Evolutionary conservation across 805 yeast species (phyloP).

Genomic region (Clavispora vitiphila): DNA sequence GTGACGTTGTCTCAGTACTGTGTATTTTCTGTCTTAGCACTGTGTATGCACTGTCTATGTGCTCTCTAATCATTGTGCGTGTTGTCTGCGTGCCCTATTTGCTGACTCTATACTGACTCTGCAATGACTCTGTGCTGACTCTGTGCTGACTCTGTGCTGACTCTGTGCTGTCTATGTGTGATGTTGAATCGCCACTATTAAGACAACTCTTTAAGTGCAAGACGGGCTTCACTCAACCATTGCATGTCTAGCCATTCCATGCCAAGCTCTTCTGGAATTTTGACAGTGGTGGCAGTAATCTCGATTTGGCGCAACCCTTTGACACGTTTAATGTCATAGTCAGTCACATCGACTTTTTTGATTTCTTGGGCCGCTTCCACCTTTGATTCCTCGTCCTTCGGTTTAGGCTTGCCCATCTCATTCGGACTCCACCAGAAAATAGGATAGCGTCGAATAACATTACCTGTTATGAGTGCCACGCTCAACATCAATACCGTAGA

Average conservation of each 20-base stretch:
- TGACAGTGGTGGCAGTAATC: background rate
- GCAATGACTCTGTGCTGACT: too few relatives aligned
- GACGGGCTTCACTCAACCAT: background rate
- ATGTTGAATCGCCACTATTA: too few relatives aligned
- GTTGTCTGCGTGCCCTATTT: too few relatives aligned
- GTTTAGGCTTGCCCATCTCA: background rate
- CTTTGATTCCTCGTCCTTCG: background rate
- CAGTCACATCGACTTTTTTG: background rate
- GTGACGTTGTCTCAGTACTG: too few relatives aligned
- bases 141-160: too few relatives aligned
- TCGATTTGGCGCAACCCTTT: background rate
- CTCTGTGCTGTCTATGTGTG: background rate
- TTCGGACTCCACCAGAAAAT: slow-evolving; percentile 49
- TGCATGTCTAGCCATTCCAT: background rate
- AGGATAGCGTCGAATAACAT: slow-evolving; percentile 51
- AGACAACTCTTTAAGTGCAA: background rate
- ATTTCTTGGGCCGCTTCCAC: background rate
- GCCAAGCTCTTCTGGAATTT: background rate
- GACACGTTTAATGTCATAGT: background rate
- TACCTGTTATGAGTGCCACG: slow-evolving; percentile 51
- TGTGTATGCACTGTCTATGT: too few relatives aligned
- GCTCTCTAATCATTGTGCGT: too few relatives aligned
- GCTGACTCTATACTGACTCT: too few relatives aligned
- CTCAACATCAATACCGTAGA: slow-evolving; percentile 43
- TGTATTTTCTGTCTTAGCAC: too few relatives aligned